Evolutionary conservation across 345 rosid species (phyloP).

Genomic region (Rhizophora mangle): DNA sequence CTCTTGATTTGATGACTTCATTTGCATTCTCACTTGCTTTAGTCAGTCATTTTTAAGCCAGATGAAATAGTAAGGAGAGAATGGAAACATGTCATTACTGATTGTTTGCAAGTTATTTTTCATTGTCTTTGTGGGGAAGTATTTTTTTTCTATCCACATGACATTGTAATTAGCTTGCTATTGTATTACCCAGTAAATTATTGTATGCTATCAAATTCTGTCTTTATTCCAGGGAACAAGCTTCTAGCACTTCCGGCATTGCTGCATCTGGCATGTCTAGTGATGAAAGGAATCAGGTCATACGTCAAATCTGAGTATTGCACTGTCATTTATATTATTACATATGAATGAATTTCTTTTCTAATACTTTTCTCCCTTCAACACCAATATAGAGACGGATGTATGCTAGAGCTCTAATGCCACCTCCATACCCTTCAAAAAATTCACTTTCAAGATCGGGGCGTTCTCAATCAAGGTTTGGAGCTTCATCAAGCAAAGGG

Average conservation of each 20-base stretch:
- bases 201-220: neutral
- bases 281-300: slow-evolving; percentile 94
- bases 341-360: neutral
- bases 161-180: neutral
- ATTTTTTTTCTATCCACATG: neutral
- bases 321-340: neutral
- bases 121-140: no score
- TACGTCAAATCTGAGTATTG: slow-evolving; percentile 6
- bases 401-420: slow-evolving; percentile 88
- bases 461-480: slow-evolving; percentile 55
- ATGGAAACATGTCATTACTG: no score
- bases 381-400: slow-evolving; percentile 49
- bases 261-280: slow-evolving; percentile 96
- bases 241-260: slow-evolving; percentile 88
- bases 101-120: no score
- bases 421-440: slow-evolving; percentile 79
- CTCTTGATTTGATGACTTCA: neutral
- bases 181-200: neutral
- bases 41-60: neutral
- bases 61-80: neutral
- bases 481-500: slow-evolving; percentile 56
- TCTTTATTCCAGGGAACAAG: slow-evolving; percentile 67
- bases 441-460: slow-evolving; percentile 31
- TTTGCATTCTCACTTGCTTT: slow-evolving; percentile 3
- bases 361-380: slow-evolving; percentile 12